phyloP scores from a whole-genome alignment of 1,284 basidiomycete genomes.

The Ustilago tritici region DNA sequence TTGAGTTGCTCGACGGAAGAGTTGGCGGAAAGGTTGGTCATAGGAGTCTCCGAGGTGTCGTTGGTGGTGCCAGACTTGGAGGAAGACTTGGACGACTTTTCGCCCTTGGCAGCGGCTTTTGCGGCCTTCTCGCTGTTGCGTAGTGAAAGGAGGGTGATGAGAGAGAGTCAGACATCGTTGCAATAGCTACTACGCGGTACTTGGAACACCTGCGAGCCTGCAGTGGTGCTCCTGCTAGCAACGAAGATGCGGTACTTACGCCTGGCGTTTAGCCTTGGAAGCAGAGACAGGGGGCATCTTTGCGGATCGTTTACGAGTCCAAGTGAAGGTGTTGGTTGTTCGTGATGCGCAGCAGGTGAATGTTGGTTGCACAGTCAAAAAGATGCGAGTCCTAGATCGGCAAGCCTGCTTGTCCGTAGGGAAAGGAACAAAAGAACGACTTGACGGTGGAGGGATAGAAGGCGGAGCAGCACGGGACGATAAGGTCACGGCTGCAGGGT shows the following conservation, averaged over 20 bases:
- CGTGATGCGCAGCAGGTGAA: conserved; percentile 21
- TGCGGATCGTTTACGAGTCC: conserved; percentile 5
- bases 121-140: conserved; percentile 67
- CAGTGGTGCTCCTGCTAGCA: too few relatives aligned
- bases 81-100: conserved; percentile 53
- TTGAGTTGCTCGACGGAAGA: conserved; percentile 58
- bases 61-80: conserved; percentile 61
- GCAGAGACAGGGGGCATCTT: conserved; percentile 67
- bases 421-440: conserved; percentile 5
- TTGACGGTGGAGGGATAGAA: conserved; percentile 1
- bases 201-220: background rate
- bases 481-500: conserved; percentile 27
- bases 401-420: conserved; percentile 40
- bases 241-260: conserved; percentile 53
- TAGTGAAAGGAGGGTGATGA: background rate
- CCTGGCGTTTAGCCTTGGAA: conserved; percentile 70
- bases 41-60: conserved; percentile 52
- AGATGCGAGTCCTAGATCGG: conserved; percentile 21
- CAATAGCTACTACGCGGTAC: background rate
- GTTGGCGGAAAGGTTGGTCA: conserved; percentile 61
- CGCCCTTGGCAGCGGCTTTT: conserved; percentile 65
- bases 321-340: conserved; percentile 4
- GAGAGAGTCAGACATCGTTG: background rate
- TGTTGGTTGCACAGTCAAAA: conserved; percentile 1
- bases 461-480: conserved; percentile 24